phyloP scores from a whole-genome alignment of 139 green algal genomes.

The Coelastrella sp. region DNA sequence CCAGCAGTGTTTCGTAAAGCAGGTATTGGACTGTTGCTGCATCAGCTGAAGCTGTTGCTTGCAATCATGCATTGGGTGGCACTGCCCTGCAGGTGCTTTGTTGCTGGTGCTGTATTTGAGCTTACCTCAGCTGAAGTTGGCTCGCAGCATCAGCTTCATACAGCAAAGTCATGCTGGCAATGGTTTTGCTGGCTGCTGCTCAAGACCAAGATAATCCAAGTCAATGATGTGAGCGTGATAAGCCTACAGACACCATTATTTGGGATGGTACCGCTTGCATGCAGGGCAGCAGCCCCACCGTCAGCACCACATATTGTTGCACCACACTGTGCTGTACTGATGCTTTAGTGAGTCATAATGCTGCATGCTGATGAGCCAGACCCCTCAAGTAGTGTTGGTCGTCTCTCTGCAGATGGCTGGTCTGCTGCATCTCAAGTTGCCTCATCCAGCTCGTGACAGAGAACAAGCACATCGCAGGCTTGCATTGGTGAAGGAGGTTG shows the following conservation, averaged over 20 bases:
- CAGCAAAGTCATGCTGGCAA: not conserved
- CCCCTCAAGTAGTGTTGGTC: not conserved
- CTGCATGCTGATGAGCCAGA: not conserved
- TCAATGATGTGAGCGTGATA: not conserved
- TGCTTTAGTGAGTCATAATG: not conserved
- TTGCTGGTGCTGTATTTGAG: conserved; percentile 22
- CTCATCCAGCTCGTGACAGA: not conserved
- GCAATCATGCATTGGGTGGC: not conserved
- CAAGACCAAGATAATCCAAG: not conserved
- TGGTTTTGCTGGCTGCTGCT: conserved; percentile 34
- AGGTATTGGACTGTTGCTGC: too few relatives aligned
- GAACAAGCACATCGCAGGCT: not conserved
- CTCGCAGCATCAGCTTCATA: not conserved
- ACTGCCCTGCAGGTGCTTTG: conserved; percentile 20
- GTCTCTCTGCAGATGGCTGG: not conserved
- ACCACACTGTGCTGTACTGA: not conserved
- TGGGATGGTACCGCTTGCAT: not conserved
- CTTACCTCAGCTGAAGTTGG: not conserved
- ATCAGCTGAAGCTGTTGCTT: too few relatives aligned
- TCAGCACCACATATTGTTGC: not conserved
- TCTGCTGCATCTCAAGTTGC: not conserved
- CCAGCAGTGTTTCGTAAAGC: too few relatives aligned
- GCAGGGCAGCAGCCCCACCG: not conserved
- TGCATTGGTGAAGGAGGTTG: not conserved
- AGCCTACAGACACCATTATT: not conserved